phyloP scores from a whole-genome alignment of 352 stramenopile genomes.

The Phytophthora tentaculata region DNA sequence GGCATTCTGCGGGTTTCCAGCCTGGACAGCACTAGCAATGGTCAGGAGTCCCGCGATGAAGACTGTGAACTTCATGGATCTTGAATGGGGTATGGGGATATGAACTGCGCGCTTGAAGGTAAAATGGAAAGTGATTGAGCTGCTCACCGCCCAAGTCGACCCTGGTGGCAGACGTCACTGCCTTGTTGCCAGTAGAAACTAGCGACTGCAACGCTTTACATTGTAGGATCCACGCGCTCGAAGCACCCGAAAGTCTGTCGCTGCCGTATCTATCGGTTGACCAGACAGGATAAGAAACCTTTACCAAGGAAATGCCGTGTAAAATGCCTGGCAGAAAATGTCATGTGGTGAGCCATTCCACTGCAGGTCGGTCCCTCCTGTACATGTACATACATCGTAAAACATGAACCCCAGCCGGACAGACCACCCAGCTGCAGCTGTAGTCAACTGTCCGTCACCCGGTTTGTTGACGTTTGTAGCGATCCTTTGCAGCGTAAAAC shows the following conservation, averaged over 20 bases:
- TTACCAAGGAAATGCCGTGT: conserved; percentile 18
- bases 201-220: conserved; percentile 13
- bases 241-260: conserved; percentile 14
- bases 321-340: conserved; percentile 21
- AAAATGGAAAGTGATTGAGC: conserved; percentile 37
- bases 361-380: conserved; percentile 7
- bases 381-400: background rate
- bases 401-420: conserved; percentile 19
- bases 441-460: conserved; percentile 23
- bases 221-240: conserved; percentile 15
- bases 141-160: background rate
- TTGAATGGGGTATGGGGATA: conserved; percentile 8
- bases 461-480: conserved; percentile 19
- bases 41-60: conserved; percentile 42
- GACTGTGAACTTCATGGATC: conserved; percentile 51
- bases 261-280: conserved; percentile 32
- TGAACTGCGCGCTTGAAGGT: conserved; percentile 29
- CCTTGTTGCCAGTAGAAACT: conserved; percentile 6
- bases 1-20: conserved; percentile 21
- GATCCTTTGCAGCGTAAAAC: conserved; percentile 12
- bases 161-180: conserved; percentile 1
- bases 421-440: conserved; percentile 15
- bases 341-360: conserved; percentile 26
- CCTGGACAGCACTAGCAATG: conserved; percentile 29
- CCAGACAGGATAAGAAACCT: conserved; percentile 33